Evolutionary conservation across 164 flowering plant species (phyloP).

Genomic region (Umbellularia californica): DNA sequence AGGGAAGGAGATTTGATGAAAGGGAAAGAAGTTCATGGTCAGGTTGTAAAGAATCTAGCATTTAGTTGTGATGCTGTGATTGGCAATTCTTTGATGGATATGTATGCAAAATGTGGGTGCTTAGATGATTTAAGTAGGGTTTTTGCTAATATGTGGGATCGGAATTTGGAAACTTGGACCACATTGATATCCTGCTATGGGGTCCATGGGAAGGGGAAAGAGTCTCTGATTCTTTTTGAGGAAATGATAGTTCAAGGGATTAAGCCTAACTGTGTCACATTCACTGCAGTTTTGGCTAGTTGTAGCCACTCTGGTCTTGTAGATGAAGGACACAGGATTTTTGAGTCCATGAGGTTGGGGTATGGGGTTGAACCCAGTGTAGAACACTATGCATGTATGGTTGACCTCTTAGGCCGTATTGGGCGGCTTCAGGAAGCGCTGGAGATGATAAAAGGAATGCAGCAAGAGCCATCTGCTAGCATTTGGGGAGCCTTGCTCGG

Average conservation of each 20-base stretch:
- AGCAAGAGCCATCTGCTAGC: slow-evolving; percentile 31
- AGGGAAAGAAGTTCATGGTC: slow-evolving; percentile 54
- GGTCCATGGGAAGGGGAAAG: slow-evolving; percentile 51
- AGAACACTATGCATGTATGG: slow-evolving; percentile 61
- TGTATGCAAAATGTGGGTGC: slow-evolving; percentile 58
- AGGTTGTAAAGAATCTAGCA: slow-evolving; percentile 22
- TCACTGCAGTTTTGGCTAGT: slow-evolving; percentile 51
- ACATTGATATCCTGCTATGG: slow-evolving; percentile 62
- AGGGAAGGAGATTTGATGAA: slow-evolving; percentile 42
- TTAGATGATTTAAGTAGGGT: slow-evolving; percentile 10
- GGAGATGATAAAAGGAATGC: slow-evolving; percentile 29
- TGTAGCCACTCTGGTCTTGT: slow-evolving; percentile 58
- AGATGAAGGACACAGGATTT: slow-evolving; percentile 38
- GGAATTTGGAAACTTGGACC: slow-evolving; percentile 50
- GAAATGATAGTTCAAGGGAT: slow-evolving; percentile 39
- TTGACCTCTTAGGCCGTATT: slow-evolving; percentile 56
- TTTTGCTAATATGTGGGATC: slow-evolving; percentile 28
- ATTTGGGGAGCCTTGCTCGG: slow-evolving; percentile 69
- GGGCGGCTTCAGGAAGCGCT: slow-evolving; percentile 49
- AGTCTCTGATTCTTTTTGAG: slow-evolving; percentile 39
- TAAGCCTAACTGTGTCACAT: slow-evolving; percentile 40
- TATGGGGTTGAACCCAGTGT: slow-evolving; percentile 35
- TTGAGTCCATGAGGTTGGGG: slow-evolving; percentile 31
- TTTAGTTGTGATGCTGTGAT: slow-evolving; percentile 35
- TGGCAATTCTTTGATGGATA: slow-evolving; percentile 59